Conservation (phyloP, 192 early-diverging fungal genomes). For the Podila horticola region DNA sequence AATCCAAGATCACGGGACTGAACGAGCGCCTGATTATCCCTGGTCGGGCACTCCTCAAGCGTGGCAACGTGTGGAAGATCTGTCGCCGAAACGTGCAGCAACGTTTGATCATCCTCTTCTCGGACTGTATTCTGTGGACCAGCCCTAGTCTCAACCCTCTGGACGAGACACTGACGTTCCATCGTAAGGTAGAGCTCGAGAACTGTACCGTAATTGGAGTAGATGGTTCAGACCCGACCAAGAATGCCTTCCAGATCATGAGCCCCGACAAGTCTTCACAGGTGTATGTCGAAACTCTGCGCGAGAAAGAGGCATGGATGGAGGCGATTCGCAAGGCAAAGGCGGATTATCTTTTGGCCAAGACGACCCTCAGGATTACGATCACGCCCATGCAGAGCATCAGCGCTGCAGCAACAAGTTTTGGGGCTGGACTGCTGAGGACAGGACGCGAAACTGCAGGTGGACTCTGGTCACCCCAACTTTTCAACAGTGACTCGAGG, state of each 20-base stretch:
- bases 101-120: conserved; percentile 78
- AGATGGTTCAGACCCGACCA: conserved; percentile 60
- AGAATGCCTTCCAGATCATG: conserved; percentile 81
- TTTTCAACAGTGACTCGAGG: conserved; percentile 10
- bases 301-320: conserved; percentile 75
- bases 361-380: conserved; percentile 68
- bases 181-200: conserved; percentile 77
- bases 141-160: conserved; percentile 65
- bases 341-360: conserved; percentile 61
- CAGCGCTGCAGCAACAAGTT: conserved; percentile 27
- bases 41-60: conserved; percentile 72
- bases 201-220: conserved; percentile 61
- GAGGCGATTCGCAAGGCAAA: conserved; percentile 67
- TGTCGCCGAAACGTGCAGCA: conserved; percentile 79
- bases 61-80: conserved; percentile 77
- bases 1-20: conserved; percentile 70
- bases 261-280: conserved; percentile 85
- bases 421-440: conserved; percentile 26
- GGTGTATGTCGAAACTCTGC: conserved; percentile 66
- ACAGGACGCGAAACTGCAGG: conserved; percentile 15
- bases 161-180: conserved; percentile 71
- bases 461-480: conserved; percentile 26
- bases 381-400: conserved; percentile 42
- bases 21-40: conserved; percentile 76
- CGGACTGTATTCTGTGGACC: conserved; percentile 81